Conservation (phyloP, 1,284 basidiomycete genomes). For the Sphagnurus paluster region DNA sequence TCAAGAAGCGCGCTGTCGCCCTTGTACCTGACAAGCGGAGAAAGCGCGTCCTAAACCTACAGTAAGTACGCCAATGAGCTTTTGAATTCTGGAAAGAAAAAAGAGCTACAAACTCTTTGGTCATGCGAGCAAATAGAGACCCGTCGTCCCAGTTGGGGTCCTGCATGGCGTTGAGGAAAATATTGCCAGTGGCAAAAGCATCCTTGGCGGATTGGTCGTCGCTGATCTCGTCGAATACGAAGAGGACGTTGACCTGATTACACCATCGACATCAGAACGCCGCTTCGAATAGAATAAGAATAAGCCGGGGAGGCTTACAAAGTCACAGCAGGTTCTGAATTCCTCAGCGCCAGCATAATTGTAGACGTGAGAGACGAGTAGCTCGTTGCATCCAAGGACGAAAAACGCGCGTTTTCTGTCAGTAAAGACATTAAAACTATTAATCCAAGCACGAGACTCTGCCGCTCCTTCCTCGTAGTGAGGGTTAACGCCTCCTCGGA, state of each 20-base stretch:
- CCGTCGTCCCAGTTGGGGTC: slow-evolving; percentile 54
- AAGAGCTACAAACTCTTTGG: slow-evolving; percentile 53
- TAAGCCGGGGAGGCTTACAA: slow-evolving; percentile 32
- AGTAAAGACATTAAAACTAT: slow-evolving; percentile 58
- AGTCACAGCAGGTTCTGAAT: slow-evolving; percentile 63
- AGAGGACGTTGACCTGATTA: slow-evolving; percentile 56
- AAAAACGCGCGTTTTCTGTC: slow-evolving; percentile 63
- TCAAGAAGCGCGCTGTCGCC: slow-evolving; percentile 49
- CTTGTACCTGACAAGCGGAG: slow-evolving; percentile 42
- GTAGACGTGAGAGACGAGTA: slow-evolving; percentile 63
- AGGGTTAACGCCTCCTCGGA: slow-evolving; percentile 49
- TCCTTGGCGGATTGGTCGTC: slow-evolving; percentile 63
- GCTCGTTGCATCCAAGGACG: slow-evolving; percentile 58
- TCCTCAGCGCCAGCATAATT: slow-evolving; percentile 58
- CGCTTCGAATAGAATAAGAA: slow-evolving; percentile 2
- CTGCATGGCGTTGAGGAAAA: slow-evolving; percentile 54
- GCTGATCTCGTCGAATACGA: slow-evolving; percentile 70
- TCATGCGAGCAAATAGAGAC: slow-evolving; percentile 56
- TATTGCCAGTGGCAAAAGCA: slow-evolving; percentile 52
- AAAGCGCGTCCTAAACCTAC: slow-evolving; percentile 55
- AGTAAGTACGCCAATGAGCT: slow-evolving; percentile 4
- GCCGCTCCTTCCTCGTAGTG: slow-evolving; percentile 54
- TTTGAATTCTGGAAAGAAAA: slow-evolving; percentile 2
- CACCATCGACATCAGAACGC: not conserved
- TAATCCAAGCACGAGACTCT: slow-evolving; percentile 63